Evolutionary conservation across 805 yeast species (phyloP), one percentile per base, ranked within the genome.

Genomic region (Starmerella kuoi): DNA sequence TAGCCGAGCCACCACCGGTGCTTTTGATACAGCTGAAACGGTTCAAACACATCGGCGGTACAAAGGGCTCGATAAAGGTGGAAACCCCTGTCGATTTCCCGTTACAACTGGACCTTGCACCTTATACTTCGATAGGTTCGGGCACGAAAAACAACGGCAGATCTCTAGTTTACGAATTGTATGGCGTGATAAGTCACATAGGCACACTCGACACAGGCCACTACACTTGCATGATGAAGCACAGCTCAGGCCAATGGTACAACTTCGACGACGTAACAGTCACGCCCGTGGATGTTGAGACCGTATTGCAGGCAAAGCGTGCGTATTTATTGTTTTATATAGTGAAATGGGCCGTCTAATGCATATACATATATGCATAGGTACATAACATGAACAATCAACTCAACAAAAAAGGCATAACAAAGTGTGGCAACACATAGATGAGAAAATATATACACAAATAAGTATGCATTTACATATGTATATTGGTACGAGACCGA

Each of bases 131-230:
- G 28, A n/a, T n/a, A n/a, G 37, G 17, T 28, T 24, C 40, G 5
- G 20, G 22, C 22, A 6, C 12, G 21, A 33, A 25, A 34, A 15
- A 20, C 9, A 15, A 25, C n/a, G 43, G 25, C 9, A 35, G 27
- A 14, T 21, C 40, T 19, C 56, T 72, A n/a, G 61, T 75, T 2
- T 88, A 81, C 61, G 95, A 88, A 61, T 68, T 91, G 32, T 85
- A 77, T 61, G 95, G 88, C 2, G 74, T 87, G 25, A 79, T 91
- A 8, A 76, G 85, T 53, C 98, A 91, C 60, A 77, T 76, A 26
- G 99, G 99, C 1, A 77, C 88, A 17, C 91, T 88, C 5, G 85
- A 85, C 58, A 91, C 96, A 2, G 99, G 99, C 9, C 99, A 91
- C 60, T 91, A 91, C 59, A 72, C 87, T 12, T 79, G 91, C 15